Evolutionary conservation across 2,329 filamentous ascomycete genomes (phyloP).

Genomic region (Myriangium duriaei): DNA sequence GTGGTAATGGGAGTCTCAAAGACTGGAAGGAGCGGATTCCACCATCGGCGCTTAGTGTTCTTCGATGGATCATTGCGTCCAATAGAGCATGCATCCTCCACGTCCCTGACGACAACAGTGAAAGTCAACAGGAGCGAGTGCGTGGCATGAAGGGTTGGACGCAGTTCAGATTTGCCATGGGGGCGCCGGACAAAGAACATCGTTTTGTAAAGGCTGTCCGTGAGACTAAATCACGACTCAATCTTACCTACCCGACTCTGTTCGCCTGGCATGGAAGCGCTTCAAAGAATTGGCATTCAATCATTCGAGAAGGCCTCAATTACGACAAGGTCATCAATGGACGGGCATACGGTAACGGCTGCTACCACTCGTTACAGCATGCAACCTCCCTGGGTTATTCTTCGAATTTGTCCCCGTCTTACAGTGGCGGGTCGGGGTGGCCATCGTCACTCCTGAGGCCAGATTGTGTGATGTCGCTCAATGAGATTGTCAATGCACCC

Average conservation of each 20-base stretch:
- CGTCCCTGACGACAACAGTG: slow-evolving; percentile 30
- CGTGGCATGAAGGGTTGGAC: slow-evolving; percentile 53
- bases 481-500: slow-evolving; percentile 72
- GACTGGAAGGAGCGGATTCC: slow-evolving; percentile 49
- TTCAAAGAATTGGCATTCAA: slow-evolving; percentile 76
- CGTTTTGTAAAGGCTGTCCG: slow-evolving; percentile 55
- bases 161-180: slow-evolving; percentile 81
- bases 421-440: slow-evolving; percentile 37
- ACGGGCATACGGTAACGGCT: slow-evolving; percentile 62
- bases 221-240: slow-evolving; percentile 28
- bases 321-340: slow-evolving; percentile 53
- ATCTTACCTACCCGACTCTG: slow-evolving; percentile 49
- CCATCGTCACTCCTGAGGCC: slow-evolving; percentile 53
- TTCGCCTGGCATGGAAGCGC: slow-evolving; percentile 80
- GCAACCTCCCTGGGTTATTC: slow-evolving; percentile 45
- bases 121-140: slow-evolving; percentile 33
- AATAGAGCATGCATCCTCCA: slow-evolving; percentile 79
- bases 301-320: slow-evolving; percentile 70
- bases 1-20: slow-evolving; percentile 29
- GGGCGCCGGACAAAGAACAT: slow-evolving; percentile 74
- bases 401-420: not conserved
- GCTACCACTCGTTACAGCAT: slow-evolving; percentile 60
- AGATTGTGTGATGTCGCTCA: slow-evolving; percentile 53
- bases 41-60: slow-evolving; percentile 51
- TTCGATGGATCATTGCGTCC: slow-evolving; percentile 83